Percentiles rank a stretch among this genome's conserved stretches.
Evolutionary conservation across 2,329 filamentous ascomycete species (phyloP).

Genomic region (Botrytis fragariae): DNA sequence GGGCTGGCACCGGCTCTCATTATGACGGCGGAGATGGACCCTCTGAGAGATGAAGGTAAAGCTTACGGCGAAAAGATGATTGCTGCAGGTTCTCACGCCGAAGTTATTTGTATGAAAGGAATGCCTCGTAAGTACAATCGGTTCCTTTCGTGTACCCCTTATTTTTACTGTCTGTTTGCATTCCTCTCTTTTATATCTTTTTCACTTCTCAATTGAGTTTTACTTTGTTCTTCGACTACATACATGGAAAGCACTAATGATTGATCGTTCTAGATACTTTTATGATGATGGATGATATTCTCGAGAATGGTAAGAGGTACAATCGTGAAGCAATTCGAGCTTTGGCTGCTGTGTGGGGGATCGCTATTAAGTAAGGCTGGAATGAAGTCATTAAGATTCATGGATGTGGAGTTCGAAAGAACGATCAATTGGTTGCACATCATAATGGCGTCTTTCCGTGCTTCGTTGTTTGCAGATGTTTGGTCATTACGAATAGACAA

Average conservation of each 20-base stretch:
- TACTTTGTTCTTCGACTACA: not conserved
- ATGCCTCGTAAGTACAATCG: constrained; percentile 22
- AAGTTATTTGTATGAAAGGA: constrained; percentile 24
- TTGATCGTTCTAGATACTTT: constrained; percentile 19
- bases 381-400: not conserved
- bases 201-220: not conserved
- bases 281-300: constrained; percentile 29
- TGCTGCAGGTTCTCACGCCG: constrained; percentile 23
- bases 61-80: constrained; percentile 27
- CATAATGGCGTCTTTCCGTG: not conserved
- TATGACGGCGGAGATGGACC: constrained; percentile 41
- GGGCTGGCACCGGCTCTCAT: constrained; percentile 37
- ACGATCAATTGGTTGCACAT: not conserved
- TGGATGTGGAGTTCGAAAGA: not conserved
- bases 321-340: constrained; percentile 26
- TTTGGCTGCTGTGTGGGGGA: constrained; percentile 15
- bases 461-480: not conserved
- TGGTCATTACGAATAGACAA: not conserved
- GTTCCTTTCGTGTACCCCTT: not conserved
- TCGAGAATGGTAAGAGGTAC: constrained; percentile 26
- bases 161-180: not conserved
- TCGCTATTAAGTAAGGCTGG: not conserved
- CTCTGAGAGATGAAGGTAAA: constrained; percentile 40
- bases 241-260: not conserved
- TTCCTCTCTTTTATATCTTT: too few species aligned